Percentiles rank a stretch among this genome's conserved stretches.
phyloP scores from a whole-genome alignment of 2,329 filamentous ascomycete species.

The Epichloe hybrida region DNA sequence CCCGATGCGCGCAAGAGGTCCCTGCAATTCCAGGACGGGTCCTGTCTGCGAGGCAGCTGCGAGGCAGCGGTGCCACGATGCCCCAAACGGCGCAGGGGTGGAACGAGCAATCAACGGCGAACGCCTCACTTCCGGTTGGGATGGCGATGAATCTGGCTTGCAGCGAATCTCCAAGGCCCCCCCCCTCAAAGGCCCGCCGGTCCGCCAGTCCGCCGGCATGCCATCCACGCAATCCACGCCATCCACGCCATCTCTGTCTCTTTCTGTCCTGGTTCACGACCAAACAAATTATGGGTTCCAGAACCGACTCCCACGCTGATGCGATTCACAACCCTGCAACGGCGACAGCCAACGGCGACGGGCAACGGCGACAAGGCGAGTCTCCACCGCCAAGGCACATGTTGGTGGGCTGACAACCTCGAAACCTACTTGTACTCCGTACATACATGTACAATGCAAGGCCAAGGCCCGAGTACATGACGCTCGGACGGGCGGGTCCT shows the following conservation, averaged over 20 bases:
- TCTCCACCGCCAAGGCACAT: not conserved
- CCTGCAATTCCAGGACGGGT: not conserved
- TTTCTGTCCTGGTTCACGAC: too few relatives aligned
- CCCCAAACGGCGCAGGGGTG: conserved; percentile 4
- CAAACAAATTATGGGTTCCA: too few relatives aligned
- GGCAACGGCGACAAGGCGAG: not conserved
- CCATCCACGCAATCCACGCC: too few relatives aligned
- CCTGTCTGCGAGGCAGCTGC: not conserved
- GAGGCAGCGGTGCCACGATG: not conserved
- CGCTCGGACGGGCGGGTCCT: too few relatives aligned
- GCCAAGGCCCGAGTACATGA: not conserved
- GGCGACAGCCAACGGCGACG: too few relatives aligned
- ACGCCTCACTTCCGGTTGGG: not conserved
- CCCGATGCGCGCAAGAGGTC: not conserved
- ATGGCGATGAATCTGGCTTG: not conserved
- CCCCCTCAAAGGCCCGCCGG: too few relatives aligned
- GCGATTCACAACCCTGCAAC: not conserved
- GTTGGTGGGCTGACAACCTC: not conserved
- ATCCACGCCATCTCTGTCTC: too few relatives aligned
- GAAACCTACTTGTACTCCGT: not conserved
- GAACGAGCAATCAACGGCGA: not conserved
- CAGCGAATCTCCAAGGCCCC: too few relatives aligned
- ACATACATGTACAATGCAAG: not conserved
- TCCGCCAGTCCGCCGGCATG: too few relatives aligned
- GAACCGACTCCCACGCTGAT: too few relatives aligned